Base-by-base conservation (phyloP, 2,329 filamentous ascomycete species). In the Mycosphaerella arachidis region DNA sequence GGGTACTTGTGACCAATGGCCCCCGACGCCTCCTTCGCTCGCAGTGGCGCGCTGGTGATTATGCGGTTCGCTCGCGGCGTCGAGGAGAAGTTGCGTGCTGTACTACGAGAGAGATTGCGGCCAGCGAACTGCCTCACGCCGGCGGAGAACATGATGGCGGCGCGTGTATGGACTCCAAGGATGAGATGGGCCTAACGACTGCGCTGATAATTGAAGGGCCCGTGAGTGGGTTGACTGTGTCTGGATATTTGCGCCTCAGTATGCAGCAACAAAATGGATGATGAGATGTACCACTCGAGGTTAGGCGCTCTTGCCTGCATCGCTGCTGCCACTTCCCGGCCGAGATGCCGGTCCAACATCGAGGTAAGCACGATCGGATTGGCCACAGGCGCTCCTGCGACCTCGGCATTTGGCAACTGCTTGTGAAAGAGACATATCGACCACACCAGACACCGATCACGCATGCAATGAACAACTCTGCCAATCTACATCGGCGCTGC, bases 1-100 rank as follows among this genome's bases (percentile, higher is more conserved):
- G 92, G 90, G 78, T 99, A 97, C 79, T 96, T 94, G 77, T 83
- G 88, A 77, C 87, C 90, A 71, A 96, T 84, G 74, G 91, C 90
- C 52, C 90, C 87, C 65, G 90, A 90, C 33, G 92, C 92, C 82
- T 97, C 92, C 82, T 95, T 96, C 59, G 93, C 94, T 76, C 92
- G 88, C 67, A 97, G 83, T 68, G 91, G 90, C 69, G 87, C 85
- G 78, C 89, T 93, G 71, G 89, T 87, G 76, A 96, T 90, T 75
- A 97, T 90, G 76, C 89, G 87, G 73, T 91, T 90, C 71, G 86
- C 88, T 68, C 90, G 86, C 72, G 88, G 86, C 65, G 93, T 93
- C 65, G 90, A 91, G 63, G 93, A 96, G 80, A 99, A 97, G 62
- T 86, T 82, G 68, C 73, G 64, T 78, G 84, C 61, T 71, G 71